Evolutionary conservation across 352 stramenopile species (phyloP), one percentile per base, ranked within the genome.

Genomic region (Pseudoperonospora humuli): DNA sequence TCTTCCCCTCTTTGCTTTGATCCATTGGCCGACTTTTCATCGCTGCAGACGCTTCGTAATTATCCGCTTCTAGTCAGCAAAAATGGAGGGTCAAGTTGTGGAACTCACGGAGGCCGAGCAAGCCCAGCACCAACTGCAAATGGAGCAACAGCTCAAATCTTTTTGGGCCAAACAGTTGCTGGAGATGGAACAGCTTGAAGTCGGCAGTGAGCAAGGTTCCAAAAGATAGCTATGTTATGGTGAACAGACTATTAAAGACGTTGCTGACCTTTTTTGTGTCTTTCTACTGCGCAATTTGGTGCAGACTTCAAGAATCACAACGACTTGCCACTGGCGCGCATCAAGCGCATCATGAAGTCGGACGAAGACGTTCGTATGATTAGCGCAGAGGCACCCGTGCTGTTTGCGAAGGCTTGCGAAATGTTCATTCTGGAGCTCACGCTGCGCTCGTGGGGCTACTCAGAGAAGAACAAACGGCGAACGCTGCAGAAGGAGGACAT

Each of bases 271-370:
- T 19, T 19, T 36, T 46, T 34, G 18, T 47, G n/a, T 37, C 23
- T n/a, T 36, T 45, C 28, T 18, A 29, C 10, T 28, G n/a, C 35
- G 3, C 14, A 13, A 5, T 21, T 24, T 56, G 14, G 21, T 25
- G 15, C 43, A 92, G 80, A 98, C 54, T 99, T 99, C 51, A 99
- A 99, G 76, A 98, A 97, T 59, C 96, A 99, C 81, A 99, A 99
- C 64, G 96, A 99, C 66, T 75, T 99, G 35, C 96, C 96, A 11
- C 66, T 99, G 34, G 96, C 96, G 14, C 79, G 96, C 28, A 99
- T 99, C 77, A 99, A 99, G 73, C 78, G 95, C 20, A 99, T 99
- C 57, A 99, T 99, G 96, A 99, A 99, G 75, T 97, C 85, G 28
- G 96, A 99, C 59, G 95, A 99, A 60, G 82, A 94, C 54, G 83